Evolutionary conservation across 2,329 filamentous ascomycete genomes (phyloP).

Genomic region (Pseudogymnoascus sp.): DNA sequence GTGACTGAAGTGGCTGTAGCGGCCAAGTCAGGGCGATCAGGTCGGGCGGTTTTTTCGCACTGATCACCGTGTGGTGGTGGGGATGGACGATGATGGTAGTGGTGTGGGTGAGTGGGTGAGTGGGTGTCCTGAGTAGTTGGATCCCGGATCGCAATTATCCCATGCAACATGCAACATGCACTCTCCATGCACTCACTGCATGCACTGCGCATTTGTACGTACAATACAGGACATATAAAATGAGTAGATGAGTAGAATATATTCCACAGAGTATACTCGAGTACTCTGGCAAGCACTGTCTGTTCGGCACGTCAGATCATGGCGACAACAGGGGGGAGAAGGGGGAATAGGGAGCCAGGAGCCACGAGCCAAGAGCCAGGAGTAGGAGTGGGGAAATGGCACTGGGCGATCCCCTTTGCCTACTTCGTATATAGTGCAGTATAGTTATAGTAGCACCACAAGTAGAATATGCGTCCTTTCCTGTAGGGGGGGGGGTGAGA

Average conservation of each 20-base stretch:
- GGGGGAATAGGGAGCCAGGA: background rate
- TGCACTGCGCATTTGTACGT: background rate
- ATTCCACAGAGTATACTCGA: background rate
- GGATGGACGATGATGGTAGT: background rate
- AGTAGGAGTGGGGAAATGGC: background rate
- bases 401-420: background rate
- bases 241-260: background rate
- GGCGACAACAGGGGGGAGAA: background rate
- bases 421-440: conserved; percentile 2
- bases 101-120: background rate
- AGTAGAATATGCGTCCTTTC: background rate
- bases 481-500: background rate
- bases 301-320: background rate
- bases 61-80: conserved; percentile 4
- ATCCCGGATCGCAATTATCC: background rate
- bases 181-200: background rate
- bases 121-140: background rate
- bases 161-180: background rate
- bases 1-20: background rate
- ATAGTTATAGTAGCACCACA: background rate
- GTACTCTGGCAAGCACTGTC: background rate
- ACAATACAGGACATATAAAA: background rate
- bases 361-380: background rate
- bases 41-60: background rate
- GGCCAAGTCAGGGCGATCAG: background rate